A percentile compares a stretch with the other conserved stretches of the same genome.
Conservation (phyloP, 352 stramenopile genomes). For the Globisporangium splendens region DNA sequence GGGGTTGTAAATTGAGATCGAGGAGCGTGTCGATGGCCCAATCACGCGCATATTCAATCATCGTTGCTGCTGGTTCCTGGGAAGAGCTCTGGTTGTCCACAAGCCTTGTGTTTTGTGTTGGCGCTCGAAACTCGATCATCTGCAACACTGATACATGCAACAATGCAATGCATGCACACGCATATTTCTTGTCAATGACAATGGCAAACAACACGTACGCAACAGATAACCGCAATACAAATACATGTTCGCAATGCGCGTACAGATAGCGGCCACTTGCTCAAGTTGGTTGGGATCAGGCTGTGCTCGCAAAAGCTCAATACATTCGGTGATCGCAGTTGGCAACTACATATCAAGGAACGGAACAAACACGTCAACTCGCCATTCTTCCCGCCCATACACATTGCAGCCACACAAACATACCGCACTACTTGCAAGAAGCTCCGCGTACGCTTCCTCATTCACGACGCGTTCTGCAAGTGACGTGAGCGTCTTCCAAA, state of each 20-base stretch:
- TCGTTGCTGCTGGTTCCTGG: background rate
- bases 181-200: background rate
- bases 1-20: conserved; percentile 7
- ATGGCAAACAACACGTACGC: background rate
- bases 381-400: no score
- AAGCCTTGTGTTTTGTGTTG: conserved; percentile 10
- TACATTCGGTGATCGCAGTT: conserved; percentile 5
- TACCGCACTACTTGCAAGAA: no score
- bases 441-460: no score
- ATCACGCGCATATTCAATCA: conserved; percentile 7
- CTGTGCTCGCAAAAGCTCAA: conserved; percentile 2
- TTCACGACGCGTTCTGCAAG: no score
- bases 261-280: conserved; percentile 29
- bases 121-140: conserved; percentile 30
- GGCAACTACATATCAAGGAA: background rate
- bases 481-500: no score
- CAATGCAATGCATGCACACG: no score
- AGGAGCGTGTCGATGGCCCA: conserved; percentile 46
- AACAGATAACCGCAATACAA: background rate
- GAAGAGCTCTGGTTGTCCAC: conserved; percentile 2
- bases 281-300: conserved; percentile 16
- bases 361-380: background rate
- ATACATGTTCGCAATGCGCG: conserved; percentile 8
- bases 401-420: no score
- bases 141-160: conserved; percentile 28